Percentiles rank a stretch among this genome's conserved stretches.
These are phyloP conservation scores for Colletotrichum ledebouriae DNA, from an alignment of 2,329 filamentous ascomycete genomes.

Conservation along the genomic window DNA sequence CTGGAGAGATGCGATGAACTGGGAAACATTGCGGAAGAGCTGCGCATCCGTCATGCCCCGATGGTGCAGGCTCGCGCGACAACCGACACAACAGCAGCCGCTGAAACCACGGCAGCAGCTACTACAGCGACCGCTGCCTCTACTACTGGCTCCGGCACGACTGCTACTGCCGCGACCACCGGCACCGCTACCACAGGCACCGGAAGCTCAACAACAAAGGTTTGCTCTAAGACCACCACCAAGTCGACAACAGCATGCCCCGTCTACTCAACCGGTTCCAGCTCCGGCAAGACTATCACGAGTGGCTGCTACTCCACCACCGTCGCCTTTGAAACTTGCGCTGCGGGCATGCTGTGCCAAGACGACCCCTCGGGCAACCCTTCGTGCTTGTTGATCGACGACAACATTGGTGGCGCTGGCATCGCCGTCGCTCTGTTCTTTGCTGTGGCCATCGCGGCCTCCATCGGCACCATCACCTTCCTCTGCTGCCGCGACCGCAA, in stretches of 20 bases:
- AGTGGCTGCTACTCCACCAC: slow-evolving; percentile 54
- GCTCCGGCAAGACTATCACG: slow-evolving; percentile 56
- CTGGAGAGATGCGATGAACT: slow-evolving; percentile 50
- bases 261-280: slow-evolving; percentile 51
- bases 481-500: slow-evolving; percentile 65
- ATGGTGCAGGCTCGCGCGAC: slow-evolving; percentile 39
- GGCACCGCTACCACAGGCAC: slow-evolving; percentile 47
- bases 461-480: slow-evolving; percentile 59
- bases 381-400: slow-evolving; percentile 59
- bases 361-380: slow-evolving; percentile 54
- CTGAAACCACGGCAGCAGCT: slow-evolving; percentile 32
- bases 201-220: neutral
- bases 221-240: slow-evolving; percentile 51
- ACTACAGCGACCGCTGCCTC: slow-evolving; percentile 39
- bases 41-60: slow-evolving; percentile 39
- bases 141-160: slow-evolving; percentile 28
- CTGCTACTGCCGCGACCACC: slow-evolving; percentile 45
- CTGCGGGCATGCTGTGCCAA: slow-evolving; percentile 59
- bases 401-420: slow-evolving; percentile 58
- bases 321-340: slow-evolving; percentile 56
- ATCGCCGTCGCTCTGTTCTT: slow-evolving; percentile 65
- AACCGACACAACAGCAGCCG: slow-evolving; percentile 41
- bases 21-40: slow-evolving; percentile 34
- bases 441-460: slow-evolving; percentile 54
- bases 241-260: slow-evolving; percentile 55